These are phyloP conservation scores for Diplodia intermedia DNA, from an alignment of 2,329 filamentous ascomycete species.

Conservation along the genomic window DNA sequence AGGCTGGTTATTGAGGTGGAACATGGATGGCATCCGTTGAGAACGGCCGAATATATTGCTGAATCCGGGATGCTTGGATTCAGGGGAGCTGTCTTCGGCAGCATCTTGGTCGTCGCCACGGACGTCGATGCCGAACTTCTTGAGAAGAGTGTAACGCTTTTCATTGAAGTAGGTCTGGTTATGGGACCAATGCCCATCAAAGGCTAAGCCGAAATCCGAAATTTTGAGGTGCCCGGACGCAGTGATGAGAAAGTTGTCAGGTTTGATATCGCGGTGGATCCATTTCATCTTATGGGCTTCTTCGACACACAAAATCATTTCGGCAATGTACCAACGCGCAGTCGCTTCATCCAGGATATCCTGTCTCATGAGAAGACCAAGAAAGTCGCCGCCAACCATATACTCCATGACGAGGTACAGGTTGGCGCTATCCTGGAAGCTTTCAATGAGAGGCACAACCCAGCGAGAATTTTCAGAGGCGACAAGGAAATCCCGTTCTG, in stretches of 20 bases:
- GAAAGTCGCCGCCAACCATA: constrained; percentile 95
- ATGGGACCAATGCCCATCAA: constrained; percentile 94
- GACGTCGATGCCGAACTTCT: constrained; percentile 76
- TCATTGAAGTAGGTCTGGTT: constrained; percentile 86
- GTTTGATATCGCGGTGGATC: constrained; percentile 96
- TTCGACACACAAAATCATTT: constrained; percentile 95
- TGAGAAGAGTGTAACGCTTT: constrained; percentile 78
- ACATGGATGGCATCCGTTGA: constrained; percentile 20
- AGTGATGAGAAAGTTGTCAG: constrained; percentile 94
- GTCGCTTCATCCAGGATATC: constrained; percentile 80
- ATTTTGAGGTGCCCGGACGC: constrained; percentile 91
- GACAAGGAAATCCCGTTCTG: constrained; percentile 90
- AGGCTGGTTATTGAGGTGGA: constrained; percentile 6
- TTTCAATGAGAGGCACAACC: constrained; percentile 86
- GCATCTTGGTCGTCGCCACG: constrained; percentile 76
- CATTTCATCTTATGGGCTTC: constrained; percentile 86
- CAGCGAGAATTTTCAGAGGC: constrained; percentile 86
- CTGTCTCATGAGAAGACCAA: constrained; percentile 83
- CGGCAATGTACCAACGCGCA: constrained; percentile 86
- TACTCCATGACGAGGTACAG: constrained; percentile 98
- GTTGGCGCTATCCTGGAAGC: constrained; percentile 84
- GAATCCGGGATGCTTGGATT: constrained; percentile 36
- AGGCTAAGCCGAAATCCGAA: constrained; percentile 93
- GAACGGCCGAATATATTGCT: constrained; percentile 38
- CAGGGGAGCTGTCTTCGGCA: constrained; percentile 56